These are phyloP conservation scores for Craterostigma plantagineum DNA, from an alignment of 257 asterid genomes.

Conservation along the genomic window DNA sequence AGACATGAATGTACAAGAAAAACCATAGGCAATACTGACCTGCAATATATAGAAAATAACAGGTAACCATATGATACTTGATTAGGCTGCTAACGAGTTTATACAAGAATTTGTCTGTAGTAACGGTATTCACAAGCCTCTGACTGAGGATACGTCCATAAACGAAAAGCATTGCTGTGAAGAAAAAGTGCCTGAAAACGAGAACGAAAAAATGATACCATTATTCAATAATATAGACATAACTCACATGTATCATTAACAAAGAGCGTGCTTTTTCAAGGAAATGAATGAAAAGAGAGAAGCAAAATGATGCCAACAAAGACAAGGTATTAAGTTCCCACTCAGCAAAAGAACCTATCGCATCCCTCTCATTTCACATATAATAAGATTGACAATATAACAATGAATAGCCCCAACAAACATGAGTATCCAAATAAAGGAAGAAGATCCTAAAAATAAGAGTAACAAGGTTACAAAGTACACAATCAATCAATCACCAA, in stretches of 20 bases:
- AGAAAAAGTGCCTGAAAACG: conserved; percentile 80
- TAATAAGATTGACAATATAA: conserved; percentile 3
- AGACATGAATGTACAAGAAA: too few relatives aligned
- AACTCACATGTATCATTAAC: neutral
- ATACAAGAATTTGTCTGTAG: conserved; percentile 51
- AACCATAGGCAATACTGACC: conserved; percentile 25
- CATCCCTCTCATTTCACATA: conserved; percentile 83
- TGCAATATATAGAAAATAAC: conserved; percentile 74
- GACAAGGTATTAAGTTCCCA: conserved; percentile 7
- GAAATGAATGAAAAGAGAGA: neutral
- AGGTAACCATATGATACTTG: conserved; percentile 94
- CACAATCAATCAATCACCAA: conserved; percentile 36
- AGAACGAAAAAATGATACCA: neutral
- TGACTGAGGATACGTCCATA: conserved; percentile 89
- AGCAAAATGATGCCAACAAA: too few relatives aligned
- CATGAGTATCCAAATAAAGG: neutral
- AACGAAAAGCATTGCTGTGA: conserved; percentile 81
- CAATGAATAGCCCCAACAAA: too few relatives aligned
- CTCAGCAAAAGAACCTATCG: conserved; percentile 80
- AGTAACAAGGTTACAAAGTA: neutral
- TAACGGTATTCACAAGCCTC: conserved; percentile 77
- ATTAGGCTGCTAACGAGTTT: conserved; percentile 56
- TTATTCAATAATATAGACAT: neutral
- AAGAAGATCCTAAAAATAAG: neutral
- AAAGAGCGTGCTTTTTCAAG: conserved; percentile 1